A percentile compares a stretch with the other conserved stretches of the same genome.
Conservation (phyloP, 2,329 filamentous ascomycete species). For the Erysiphe pulchra region DNA sequence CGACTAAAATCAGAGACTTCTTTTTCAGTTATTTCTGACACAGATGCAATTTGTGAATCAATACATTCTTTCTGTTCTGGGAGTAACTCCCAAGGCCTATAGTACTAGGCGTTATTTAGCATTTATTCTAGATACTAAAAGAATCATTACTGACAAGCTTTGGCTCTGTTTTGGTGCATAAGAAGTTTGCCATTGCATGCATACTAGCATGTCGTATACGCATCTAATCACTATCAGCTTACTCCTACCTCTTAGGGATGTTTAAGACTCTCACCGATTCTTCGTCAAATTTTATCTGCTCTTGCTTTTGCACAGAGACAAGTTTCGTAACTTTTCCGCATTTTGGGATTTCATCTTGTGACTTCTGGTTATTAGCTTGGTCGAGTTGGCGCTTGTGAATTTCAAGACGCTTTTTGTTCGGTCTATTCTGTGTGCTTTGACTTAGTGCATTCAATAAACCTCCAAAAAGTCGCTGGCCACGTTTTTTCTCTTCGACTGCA, state of each 20-base stretch:
- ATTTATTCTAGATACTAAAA: not conserved
- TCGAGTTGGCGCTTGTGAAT: constrained; percentile 64
- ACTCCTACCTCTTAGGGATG: not conserved
- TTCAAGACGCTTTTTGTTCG: constrained; percentile 46
- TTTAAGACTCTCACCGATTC: constrained; percentile 33
- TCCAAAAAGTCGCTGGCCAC: constrained; percentile 67
- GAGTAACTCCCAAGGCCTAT: constrained; percentile 57
- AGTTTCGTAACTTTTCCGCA: constrained; percentile 39
- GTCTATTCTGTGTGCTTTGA: constrained; percentile 36
- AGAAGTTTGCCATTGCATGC: constrained; percentile 42
- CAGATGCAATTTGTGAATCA: constrained; percentile 40
- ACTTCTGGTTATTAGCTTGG: constrained; percentile 45
- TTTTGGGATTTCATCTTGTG: constrained; percentile 42
- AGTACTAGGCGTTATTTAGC: constrained; percentile 33
- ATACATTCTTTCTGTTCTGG: constrained; percentile 44
- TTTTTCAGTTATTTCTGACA: constrained; percentile 32
- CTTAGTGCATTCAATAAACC: constrained; percentile 35
- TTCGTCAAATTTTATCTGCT: constrained; percentile 54
- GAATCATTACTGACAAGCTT: constrained; percentile 33
- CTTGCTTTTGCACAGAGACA: constrained; percentile 30
- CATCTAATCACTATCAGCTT: constrained; percentile 18
- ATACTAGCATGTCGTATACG: constrained; percentile 45
- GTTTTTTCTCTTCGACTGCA: constrained; percentile 52
- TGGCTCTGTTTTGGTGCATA: constrained; percentile 47
- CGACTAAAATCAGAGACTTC: constrained; percentile 39